These are phyloP conservation scores for Erodium texanum DNA, from an alignment of 441 rosid species.

Conservation along the genomic window DNA sequence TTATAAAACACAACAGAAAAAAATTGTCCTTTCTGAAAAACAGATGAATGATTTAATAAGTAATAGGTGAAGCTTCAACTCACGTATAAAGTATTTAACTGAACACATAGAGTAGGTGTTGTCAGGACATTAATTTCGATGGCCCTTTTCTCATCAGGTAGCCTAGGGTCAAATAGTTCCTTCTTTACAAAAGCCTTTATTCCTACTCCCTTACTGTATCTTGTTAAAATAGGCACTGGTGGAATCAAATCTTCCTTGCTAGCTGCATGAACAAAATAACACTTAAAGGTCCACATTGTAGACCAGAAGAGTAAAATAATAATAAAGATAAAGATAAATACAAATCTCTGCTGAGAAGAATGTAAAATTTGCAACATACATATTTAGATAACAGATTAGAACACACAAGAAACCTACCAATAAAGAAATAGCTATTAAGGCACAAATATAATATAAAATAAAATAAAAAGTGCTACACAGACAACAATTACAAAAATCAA, in stretches of 20 bases:
- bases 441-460: neutral
- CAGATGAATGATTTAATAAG: conserved; percentile 1
- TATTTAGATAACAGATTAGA: neutral
- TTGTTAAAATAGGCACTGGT: conserved; percentile 88
- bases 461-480: neutral
- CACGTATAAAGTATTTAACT: conserved; percentile 84
- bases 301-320: conserved; percentile 11
- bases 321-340: neutral
- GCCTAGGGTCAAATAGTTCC: conserved; percentile 79
- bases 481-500: neutral
- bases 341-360: neutral
- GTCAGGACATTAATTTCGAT: conserved; percentile 51
- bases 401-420: neutral
- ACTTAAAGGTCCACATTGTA: conserved; percentile 15
- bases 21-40: conserved; percentile 7
- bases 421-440: neutral
- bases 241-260: conserved; percentile 89
- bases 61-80: conserved; percentile 31
- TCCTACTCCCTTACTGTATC: conserved; percentile 82
- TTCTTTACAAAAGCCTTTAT: conserved; percentile 92
- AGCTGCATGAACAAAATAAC: conserved; percentile 40
- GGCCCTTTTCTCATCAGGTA: conserved; percentile 35
- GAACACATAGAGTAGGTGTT: conserved; percentile 73
- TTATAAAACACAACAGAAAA: neutral
- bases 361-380: neutral